Evolutionary conservation across 2,329 filamentous ascomycete species (phyloP), one percentile per base, ranked within the genome.

Genomic region (Lachnellula suecica): DNA sequence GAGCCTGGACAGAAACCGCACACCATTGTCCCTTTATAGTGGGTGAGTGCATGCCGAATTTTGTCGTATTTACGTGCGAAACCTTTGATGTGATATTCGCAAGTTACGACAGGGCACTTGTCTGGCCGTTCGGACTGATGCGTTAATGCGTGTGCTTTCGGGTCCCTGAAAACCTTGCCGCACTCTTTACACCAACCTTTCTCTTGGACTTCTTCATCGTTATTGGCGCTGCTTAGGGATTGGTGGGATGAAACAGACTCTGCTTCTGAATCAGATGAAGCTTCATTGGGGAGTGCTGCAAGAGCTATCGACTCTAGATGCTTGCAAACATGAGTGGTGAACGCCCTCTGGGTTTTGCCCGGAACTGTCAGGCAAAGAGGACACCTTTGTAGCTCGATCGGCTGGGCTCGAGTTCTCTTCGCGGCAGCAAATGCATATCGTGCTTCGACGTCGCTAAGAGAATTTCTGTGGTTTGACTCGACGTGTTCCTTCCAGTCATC

Each of bases 21-120:
- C 10, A 95, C 87, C 91, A 97, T 96, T 11, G 89, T 96, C 9
- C 92, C 92, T 70, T 96, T 95, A 77, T 97, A 97, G 67, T 97
- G 93, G 2, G 92, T 97, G 56, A 97, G 73, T 2, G 92, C 95
- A 68, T 97, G 93, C n/a, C 93, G 79, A 70, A 97, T 97, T 78
- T 96, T 96, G 75, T 97, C 93, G 68, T 97, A 97, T 71, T 96
- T 97, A 52, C 92, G 81, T 3, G 92, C 92, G 66, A 97, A 97
- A 0, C 92, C 92, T 70, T 96, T 97, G 61, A 80, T 79, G 71
- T 96, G 88, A 68, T 96, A 97, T 64, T 96, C 90, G 75, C 92
- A 97, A 2, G 85, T 91, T 47, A 86, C 79, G 53, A 97, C 96
- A 0, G 92, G 92, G 69, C 92, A 97, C 70, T 97, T 97, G 66